A percentile compares a stretch with the other conserved stretches of the same genome.
These are phyloP conservation scores for Colletotrichum camelliae DNA, from an alignment of 2,329 filamentous ascomycete species.

Conservation along the genomic window DNA sequence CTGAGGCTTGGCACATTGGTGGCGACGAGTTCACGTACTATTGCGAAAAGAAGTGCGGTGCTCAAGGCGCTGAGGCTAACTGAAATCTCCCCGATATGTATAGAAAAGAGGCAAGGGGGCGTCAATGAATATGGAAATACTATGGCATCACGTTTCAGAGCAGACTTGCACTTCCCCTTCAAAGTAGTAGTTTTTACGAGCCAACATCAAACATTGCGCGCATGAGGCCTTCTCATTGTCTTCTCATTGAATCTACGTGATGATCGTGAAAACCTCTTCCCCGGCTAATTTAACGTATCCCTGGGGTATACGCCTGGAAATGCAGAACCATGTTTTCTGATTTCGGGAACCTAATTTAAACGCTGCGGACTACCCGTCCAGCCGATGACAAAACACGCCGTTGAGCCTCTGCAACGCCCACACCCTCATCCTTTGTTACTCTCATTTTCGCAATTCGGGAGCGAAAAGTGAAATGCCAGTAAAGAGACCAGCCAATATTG, in stretches of 20 bases:
- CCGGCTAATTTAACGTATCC: not conserved
- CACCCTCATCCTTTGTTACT: not conserved
- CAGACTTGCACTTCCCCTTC: not conserved
- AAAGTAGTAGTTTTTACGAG: not conserved
- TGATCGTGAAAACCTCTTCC: not conserved
- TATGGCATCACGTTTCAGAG: not conserved
- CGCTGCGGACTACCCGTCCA: not conserved
- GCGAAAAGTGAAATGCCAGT: not conserved
- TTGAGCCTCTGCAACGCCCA: accelerated
- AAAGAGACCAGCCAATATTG: not conserved
- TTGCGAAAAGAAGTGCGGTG: constrained; percentile 21
- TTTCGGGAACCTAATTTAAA: not conserved
- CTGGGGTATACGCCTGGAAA: not conserved
- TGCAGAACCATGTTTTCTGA: not conserved
- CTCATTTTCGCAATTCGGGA: not conserved
- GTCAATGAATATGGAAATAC: not conserved
- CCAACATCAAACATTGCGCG: not conserved
- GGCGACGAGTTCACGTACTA: constrained; percentile 23
- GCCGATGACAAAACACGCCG: not conserved
- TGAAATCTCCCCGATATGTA: accelerated
- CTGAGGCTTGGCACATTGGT: constrained; percentile 16
- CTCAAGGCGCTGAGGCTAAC: constrained; percentile 16
- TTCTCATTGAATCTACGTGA: not conserved
- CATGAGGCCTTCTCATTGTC: not conserved
- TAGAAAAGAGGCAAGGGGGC: not conserved